Percentiles rank a stretch among this genome's conserved stretches.
Conservation (phyloP, 1,284 basidiomycete species). For the Puccinia triticina region DNA sequence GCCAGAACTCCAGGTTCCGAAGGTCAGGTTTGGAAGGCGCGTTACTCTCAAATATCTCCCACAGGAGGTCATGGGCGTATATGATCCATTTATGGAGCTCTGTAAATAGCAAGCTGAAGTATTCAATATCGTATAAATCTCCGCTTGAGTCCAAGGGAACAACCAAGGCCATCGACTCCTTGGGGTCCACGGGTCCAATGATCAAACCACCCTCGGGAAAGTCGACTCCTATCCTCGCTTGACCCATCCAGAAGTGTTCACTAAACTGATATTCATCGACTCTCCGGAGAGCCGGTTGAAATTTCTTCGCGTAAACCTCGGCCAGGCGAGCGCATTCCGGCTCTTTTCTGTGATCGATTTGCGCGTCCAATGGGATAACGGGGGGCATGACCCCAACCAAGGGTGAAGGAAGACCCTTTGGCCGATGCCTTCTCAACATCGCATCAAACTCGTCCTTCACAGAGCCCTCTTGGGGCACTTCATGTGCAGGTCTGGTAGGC, state of each 20-base stretch:
- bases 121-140: background rate
- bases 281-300: background rate
- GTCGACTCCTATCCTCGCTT: background rate
- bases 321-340: background rate
- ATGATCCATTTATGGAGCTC: conserved; percentile 4
- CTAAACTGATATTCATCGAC: background rate
- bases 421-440: background rate
- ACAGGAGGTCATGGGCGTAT: background rate
- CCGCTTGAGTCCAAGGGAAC: background rate
- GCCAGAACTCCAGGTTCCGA: background rate
- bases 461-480: background rate
- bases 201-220: background rate
- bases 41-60: background rate
- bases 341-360: background rate
- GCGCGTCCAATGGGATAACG: background rate
- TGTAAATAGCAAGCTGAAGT: background rate
- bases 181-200: background rate
- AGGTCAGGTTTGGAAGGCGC: background rate
- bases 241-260: background rate
- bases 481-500: background rate
- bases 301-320: background rate
- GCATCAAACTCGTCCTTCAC: background rate
- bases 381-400: background rate
- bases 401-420: background rate
- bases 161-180: background rate